These are phyloP conservation scores for Apocynum venetum DNA, from an alignment of 257 asterid species.

Conservation along the genomic window DNA sequence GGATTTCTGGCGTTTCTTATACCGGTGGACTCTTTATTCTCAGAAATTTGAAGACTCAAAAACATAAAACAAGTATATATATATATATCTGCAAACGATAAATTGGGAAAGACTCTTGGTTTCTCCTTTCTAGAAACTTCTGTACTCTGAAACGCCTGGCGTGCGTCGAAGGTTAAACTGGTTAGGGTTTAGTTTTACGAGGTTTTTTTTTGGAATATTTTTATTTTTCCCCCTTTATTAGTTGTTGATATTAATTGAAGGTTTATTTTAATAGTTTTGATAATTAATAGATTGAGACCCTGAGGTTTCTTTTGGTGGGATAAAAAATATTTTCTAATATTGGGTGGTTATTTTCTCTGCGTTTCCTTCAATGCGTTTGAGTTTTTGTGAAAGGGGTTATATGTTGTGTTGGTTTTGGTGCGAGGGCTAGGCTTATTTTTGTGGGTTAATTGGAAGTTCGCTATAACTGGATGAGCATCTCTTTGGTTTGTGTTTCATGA, in stretches of 20 bases:
- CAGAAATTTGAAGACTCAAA: not conserved
- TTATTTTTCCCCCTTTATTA: not conserved
- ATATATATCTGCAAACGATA: not conserved
- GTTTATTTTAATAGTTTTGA: not conserved
- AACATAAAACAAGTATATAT: not conserved
- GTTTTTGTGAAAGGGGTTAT: conserved; percentile 22
- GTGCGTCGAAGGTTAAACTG: not conserved
- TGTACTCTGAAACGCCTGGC: conserved; percentile 6
- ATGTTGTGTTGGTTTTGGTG: conserved; percentile 22
- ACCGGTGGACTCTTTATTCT: not conserved
- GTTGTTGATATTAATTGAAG: not conserved
- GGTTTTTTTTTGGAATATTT: not conserved
- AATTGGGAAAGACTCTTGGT: not conserved
- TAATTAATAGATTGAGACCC: not conserved
- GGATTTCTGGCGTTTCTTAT: not conserved
- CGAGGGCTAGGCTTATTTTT: conserved; percentile 21
- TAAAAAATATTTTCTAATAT: conserved; percentile 18
- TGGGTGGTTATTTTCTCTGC: conserved; percentile 37
- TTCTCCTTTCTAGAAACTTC: not conserved
- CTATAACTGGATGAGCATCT: conserved; percentile 21
- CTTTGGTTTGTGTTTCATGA: conserved; percentile 13
- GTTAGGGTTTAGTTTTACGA: conserved; percentile 1
- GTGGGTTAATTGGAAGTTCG: conserved; percentile 26
- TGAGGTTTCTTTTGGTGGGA: conserved; percentile 17
- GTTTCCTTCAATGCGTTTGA: conserved; percentile 17